Percentiles rank a stretch among this genome's conserved stretches.
These are phyloP conservation scores for Lipomyces chichibuensis DNA, from an alignment of 805 yeast species.

Conservation along the genomic window DNA sequence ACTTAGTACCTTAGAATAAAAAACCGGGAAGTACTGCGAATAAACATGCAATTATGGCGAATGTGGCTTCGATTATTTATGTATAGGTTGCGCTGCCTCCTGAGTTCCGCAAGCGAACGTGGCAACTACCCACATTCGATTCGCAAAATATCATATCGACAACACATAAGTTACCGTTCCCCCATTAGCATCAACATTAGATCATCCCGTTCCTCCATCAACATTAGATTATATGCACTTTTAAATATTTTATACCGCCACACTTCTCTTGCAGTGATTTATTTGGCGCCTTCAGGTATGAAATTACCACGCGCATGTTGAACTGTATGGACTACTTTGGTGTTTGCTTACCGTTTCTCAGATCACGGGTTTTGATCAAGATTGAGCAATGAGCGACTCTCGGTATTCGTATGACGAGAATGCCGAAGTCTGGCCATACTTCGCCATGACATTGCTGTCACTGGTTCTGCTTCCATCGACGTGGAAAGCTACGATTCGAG, in stretches of 20 bases:
- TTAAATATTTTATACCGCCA: not conserved
- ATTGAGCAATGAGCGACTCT: slow-evolving; percentile 51
- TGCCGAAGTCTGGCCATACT: slow-evolving; percentile 92
- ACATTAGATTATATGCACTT: not conserved
- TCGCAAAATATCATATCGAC: not conserved
- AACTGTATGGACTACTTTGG: no score
- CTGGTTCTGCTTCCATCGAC: slow-evolving; percentile 72
- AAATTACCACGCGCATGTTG: not conserved
- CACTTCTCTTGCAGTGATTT: not conserved
- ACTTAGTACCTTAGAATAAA: not conserved
- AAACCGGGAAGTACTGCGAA: no score
- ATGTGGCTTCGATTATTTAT: no score
- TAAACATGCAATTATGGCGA: no score
- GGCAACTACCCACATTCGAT: not conserved
- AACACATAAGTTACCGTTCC: not conserved
- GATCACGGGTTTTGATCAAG: not conserved
- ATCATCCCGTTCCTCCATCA: not conserved
- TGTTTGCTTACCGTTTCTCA: not conserved
- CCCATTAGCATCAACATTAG: not conserved
- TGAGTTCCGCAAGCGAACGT: not conserved
- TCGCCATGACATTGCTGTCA: slow-evolving; percentile 70
- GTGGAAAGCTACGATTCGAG: slow-evolving; percentile 32
- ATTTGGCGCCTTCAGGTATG: not conserved
- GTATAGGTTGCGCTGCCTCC: not conserved
- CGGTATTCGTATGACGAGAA: slow-evolving; percentile 83